phyloP scores from a whole-genome alignment of 129 eudicot genomes.

The Ambrosia trifida region DNA sequence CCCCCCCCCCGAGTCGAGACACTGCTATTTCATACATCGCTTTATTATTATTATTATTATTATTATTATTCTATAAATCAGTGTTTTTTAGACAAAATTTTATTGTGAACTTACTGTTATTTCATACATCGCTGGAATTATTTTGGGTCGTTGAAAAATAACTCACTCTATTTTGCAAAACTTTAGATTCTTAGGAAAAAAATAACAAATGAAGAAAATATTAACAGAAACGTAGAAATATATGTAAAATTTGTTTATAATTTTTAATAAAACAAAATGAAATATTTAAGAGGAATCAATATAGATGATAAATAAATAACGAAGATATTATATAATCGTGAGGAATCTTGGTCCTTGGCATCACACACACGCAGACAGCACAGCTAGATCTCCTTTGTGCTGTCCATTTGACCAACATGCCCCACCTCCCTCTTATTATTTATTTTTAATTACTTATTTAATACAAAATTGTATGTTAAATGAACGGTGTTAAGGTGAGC shows the following conservation, averaged over 20 bases:
- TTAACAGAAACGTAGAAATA: neutral
- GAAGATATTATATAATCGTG: neutral
- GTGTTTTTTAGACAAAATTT: too few relatives aligned
- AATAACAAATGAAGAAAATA: neutral
- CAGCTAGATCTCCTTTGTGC: conserved; percentile 64
- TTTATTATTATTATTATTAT: too few relatives aligned
- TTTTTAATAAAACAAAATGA: neutral
- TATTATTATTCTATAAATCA: too few relatives aligned
- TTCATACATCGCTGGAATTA: too few relatives aligned
- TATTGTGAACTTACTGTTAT: too few relatives aligned
- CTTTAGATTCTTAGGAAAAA: neutral
- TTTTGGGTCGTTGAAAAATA: neutral
- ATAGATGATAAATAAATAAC: neutral
- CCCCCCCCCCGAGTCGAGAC: too few relatives aligned
- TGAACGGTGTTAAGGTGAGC: neutral
- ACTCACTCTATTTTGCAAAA: neutral
- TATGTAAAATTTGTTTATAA: neutral
- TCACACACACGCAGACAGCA: conserved; percentile 55
- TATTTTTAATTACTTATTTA: neutral
- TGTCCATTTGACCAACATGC: conserved; percentile 52
- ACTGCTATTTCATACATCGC: too few relatives aligned
- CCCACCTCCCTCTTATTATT: conserved; percentile 23
- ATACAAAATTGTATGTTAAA: neutral
- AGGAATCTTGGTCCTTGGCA: conserved; percentile 48
- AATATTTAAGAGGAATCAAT: neutral